Percentiles rank a stretch among this genome's conserved stretches.
These are phyloP conservation scores for Luvunga scandens DNA, from an alignment of 345 rosid species.

Conservation along the genomic window DNA sequence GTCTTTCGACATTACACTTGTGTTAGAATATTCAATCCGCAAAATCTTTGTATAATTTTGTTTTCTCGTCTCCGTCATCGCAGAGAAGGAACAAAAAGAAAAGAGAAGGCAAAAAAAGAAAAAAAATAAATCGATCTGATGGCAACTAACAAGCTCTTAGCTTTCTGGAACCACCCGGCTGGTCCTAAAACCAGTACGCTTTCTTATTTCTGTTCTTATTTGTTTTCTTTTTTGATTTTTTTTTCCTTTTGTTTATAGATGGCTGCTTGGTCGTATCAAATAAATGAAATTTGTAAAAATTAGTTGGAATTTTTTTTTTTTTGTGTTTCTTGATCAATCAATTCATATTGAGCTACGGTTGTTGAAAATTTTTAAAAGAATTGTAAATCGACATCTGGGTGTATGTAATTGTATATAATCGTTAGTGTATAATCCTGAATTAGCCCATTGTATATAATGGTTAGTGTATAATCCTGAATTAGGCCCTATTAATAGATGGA, in stretches of 20 bases:
- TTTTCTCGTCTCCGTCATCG: background rate
- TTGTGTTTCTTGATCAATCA: background rate
- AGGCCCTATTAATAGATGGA: background rate
- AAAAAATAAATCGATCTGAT: background rate
- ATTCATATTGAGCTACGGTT: no score
- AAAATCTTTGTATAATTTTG: background rate
- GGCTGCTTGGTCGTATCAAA: background rate
- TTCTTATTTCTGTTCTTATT: background rate
- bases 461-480: background rate
- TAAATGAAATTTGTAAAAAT: background rate
- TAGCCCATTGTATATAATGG: background rate
- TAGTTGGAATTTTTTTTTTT: no score
- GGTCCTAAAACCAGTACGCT: slow-evolving; percentile 47
- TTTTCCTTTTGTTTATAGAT: background rate
- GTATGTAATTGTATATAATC: background rate
- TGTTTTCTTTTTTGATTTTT: background rate
- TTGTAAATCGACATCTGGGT: background rate
- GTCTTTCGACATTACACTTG: background rate
- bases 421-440: background rate
- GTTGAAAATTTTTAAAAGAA: background rate
- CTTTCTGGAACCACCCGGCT: slow-evolving; percentile 50
- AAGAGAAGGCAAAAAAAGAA: no score
- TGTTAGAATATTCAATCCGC: background rate
- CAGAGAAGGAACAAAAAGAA: background rate
- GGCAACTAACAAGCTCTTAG: slow-evolving; percentile 36